Evolutionary conservation across 805 yeast species (phyloP).

Genomic region (Candida morakotiae): DNA sequence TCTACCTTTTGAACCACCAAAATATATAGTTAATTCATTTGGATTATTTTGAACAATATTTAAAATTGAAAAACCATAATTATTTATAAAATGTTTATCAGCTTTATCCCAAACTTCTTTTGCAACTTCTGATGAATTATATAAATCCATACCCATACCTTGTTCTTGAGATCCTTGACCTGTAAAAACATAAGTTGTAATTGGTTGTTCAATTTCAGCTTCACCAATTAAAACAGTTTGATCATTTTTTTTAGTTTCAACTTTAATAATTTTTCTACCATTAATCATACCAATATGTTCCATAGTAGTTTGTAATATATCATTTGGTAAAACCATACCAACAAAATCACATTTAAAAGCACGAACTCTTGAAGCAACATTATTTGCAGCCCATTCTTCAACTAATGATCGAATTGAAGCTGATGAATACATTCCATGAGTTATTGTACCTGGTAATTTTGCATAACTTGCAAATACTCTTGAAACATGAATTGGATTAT

Average conservation of each 20-base stretch:
- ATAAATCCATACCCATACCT: conserved; percentile 99
- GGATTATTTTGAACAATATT: conserved; percentile 96
- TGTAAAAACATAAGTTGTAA: conserved; percentile 93
- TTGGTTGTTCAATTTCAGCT: conserved; percentile 99
- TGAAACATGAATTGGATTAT: conserved; percentile 96
- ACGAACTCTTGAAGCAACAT: conserved; percentile 91
- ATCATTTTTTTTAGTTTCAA: conserved; percentile 82
- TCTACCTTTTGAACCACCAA: conserved; percentile 98
- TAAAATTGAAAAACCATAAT: conserved; percentile 95
- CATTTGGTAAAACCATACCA: conserved; percentile 98
- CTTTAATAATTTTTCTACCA: conserved; percentile 95
- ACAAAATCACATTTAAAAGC: conserved; percentile 88
- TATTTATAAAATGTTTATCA: conserved; percentile 83
- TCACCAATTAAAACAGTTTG: conserved; percentile 81
- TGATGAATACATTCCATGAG: conserved; percentile 98
- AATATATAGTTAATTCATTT: conserved; percentile 89
- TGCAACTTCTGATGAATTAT: conserved; percentile 87
- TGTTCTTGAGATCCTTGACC: conserved; percentile 99
- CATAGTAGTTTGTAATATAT: conserved; percentile 76
- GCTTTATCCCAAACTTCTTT: conserved; percentile 97
- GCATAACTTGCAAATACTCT: conserved; percentile 93
- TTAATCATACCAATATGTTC: conserved; percentile 99
- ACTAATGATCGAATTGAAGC: conserved; percentile 93
- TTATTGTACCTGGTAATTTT: conserved; percentile 92
- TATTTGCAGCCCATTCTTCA: conserved; percentile 98